Conservation (phyloP, 441 rosid species). For the Populus hybrid region DNA sequence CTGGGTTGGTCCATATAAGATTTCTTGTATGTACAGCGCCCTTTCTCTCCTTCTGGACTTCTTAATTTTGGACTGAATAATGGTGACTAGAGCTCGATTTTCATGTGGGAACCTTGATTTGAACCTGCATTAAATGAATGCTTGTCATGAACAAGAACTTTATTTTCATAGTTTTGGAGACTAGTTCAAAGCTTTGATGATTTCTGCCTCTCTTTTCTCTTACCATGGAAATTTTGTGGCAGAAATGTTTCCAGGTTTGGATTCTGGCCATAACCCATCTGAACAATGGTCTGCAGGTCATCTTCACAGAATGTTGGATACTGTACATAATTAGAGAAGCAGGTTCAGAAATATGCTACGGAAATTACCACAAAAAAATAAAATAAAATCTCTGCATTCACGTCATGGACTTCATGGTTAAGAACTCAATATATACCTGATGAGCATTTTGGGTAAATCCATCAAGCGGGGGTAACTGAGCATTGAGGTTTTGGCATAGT, state of each 20-base stretch:
- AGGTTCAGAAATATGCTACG: not conserved
- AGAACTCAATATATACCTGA: not conserved
- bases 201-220: not conserved
- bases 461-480: conserved; percentile 44
- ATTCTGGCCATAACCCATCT: conserved; percentile 65
- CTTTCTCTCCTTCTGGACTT: conserved; percentile 30
- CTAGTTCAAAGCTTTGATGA: not conserved
- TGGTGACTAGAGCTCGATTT: conserved; percentile 53
- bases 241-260: conserved; percentile 18
- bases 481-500: conserved; percentile 34
- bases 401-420: not conserved
- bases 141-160: conserved; percentile 10
- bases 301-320: conserved; percentile 52
- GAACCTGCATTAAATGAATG: conserved; percentile 43
- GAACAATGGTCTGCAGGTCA: conserved; percentile 75
- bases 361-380: not conserved
- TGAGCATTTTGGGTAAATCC: not conserved
- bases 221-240: conserved; percentile 37
- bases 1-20: conserved; percentile 29
- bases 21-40: conserved; percentile 59
- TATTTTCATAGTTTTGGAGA: not conserved
- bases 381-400: not conserved
- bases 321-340: conserved; percentile 26
- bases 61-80: conserved; percentile 25
- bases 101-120: conserved; percentile 46